phyloP scores from a whole-genome alignment of 345 rosid genomes.

The Pelargonium nanum region DNA sequence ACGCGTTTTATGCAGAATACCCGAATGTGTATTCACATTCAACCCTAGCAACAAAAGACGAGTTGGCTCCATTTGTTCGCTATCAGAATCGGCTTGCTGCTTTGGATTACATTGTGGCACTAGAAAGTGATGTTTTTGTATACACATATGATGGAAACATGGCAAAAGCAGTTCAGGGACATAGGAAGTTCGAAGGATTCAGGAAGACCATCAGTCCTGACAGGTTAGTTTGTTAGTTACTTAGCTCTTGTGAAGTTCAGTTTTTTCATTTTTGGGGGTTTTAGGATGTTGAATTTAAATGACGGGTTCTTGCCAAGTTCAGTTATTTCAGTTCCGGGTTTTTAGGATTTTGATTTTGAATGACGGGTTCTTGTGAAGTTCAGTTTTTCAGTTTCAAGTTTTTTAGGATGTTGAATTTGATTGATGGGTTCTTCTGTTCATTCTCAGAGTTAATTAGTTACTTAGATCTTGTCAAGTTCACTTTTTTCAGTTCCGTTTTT shows the following conservation, averaged over 20 bases:
- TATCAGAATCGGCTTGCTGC: constrained; percentile 95
- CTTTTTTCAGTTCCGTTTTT: no score
- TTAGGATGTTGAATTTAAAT: not conserved
- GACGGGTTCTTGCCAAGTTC: not conserved
- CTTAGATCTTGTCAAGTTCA: no score
- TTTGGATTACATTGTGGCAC: constrained; percentile 80
- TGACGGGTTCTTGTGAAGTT: no score
- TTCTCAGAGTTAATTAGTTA: no score
- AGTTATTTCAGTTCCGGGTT: no score
- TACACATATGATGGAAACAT: constrained; percentile 98
- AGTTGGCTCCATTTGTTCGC: constrained; percentile 56
- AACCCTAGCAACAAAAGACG: constrained; percentile 72
- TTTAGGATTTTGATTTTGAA: no score
- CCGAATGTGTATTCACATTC: constrained; percentile 80
- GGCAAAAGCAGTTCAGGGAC: constrained; percentile 99
- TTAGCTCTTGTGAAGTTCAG: no score
- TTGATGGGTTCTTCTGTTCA: no score
- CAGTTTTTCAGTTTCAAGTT: no score
- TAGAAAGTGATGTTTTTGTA: constrained; percentile 90
- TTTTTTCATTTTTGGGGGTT: not conserved
- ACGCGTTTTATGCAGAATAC: constrained; percentile 56
- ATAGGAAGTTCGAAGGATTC: constrained; percentile 94
- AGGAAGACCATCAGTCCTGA: constrained; percentile 77
- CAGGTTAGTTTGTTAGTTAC: constrained; percentile 36
- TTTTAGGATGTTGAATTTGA: no score